Base-by-base conservation (phyloP, 2,329 filamentous ascomycete species). In the Penicillium expansum region DNA sequence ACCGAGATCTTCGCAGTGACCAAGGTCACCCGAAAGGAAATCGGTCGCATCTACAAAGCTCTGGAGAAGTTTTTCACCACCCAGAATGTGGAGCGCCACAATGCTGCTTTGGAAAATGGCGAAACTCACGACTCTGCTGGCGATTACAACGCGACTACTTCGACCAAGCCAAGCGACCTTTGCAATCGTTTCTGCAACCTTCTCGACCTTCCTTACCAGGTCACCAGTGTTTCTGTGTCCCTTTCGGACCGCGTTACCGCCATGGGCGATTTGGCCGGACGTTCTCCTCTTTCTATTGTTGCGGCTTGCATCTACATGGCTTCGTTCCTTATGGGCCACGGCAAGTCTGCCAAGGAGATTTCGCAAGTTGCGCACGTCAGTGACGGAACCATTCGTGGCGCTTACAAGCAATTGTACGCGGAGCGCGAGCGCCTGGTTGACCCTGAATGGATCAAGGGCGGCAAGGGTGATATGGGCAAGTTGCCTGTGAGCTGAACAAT, bases 251-350 rank as follows among this genome's bases (percentile, higher is more conserved):
- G 88, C 70, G 91, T 94, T 63, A 87, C 86, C 24, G 83, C 85
- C 48, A 86, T 91, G 59, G 89, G 90, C 57, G 88, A 91, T 54
- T 83, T 97, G 58, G 92, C 93, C 35, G 94, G 94, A 63, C 91
- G 94, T 58, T 97, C 93, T 56, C 94, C 94, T 20, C 81, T 99
- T 48, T 97, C 93, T 1, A 91, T 95, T 59, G 93, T 95, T 7
- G 93, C 92, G 18, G 92, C 94, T 32, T 96, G 92, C 74, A 97
- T 99, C 74, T 99, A 94, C 80, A 94, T 97, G 86, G 90, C 93
- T 4, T 92, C 91, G 30, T 86, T 93, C 69, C 82, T 97, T 37
- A 88, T 96, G 78, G 90, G 88, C 55, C 85, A 94, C 64, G 81
- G 86, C 20, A 90, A 89, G 68, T 81, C 85, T 7, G 89, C 91